Evolutionary conservation across 225 moss, liverwort and hornwort species (phyloP), one percentile per base, ranked within the genome.

Genomic region (Thuidium tamariscinum): DNA sequence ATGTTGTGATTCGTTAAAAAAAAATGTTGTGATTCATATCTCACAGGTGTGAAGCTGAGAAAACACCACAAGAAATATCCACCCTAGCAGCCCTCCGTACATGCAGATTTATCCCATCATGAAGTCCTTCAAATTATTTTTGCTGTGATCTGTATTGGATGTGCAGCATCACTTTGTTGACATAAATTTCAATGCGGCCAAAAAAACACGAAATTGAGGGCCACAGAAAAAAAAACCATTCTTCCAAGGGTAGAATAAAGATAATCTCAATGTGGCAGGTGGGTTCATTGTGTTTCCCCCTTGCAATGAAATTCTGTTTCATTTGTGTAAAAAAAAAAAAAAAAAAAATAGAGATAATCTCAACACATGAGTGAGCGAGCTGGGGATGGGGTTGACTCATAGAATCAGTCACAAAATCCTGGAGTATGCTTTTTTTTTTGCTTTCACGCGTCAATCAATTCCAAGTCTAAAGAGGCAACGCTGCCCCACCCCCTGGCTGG

Each of bases 41-140:
- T 46, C 46, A 3, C 2, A 0, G 2, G 27, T 27, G 16, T 1
- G 5, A 46, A 30, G 46, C 17, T 2, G 0, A 9, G 5, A 27
- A 42, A 70, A 41, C 8, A 5, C 18, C 9, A 1, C 27, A 3
- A 26, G 25, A 73, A 73, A 32, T 49, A 21, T 34, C 48, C 19
- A 12, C 4, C 1, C 10, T 10, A 39, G 39, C 68, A 69, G 25
- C 18, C 34, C 34, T 18, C 4, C 1, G 1, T n/a, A 5, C 20
- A 25, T 2, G 5, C 7, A 5, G 16, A 32, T 10, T 20, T 32
- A 1, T 74, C 21, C 22, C 34, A 0, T 11, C 0, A 13, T 2
- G 13, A 12, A 73, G 7, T 13, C 7, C 5, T 19, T 29, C 9
- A 10, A 16, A 8, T 29, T 48, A 11, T 49, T 74, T 51, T 13